Conservation (phyloP, 257 asterid genomes). For the Prunella vulgaris region DNA sequence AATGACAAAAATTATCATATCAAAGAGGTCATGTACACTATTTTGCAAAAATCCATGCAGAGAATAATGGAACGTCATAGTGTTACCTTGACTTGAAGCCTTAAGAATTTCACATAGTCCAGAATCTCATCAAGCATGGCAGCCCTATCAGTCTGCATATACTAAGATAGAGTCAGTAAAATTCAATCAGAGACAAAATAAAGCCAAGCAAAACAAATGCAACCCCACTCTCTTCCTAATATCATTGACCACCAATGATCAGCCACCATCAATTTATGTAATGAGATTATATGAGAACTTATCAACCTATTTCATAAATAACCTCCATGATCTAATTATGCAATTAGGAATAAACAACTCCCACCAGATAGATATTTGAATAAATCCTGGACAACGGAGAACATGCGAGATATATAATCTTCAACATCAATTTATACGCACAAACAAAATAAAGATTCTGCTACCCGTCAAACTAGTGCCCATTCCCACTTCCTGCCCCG, state of each 20-base stretch:
- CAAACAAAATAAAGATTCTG: background rate
- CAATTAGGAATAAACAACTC: background rate
- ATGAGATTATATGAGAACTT: background rate
- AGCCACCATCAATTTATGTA: background rate
- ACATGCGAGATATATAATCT: background rate
- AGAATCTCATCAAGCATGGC: slow-evolving; percentile 91
- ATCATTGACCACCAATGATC: background rate
- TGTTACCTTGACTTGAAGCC: slow-evolving; percentile 89
- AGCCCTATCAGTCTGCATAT: slow-evolving; percentile 76
- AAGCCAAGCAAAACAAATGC: background rate
- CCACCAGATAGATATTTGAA: background rate
- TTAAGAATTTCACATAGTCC: slow-evolving; percentile 81
- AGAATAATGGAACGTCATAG: background rate
- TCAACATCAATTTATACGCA: background rate
- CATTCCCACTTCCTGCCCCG: background rate
- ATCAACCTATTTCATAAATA: background rate
- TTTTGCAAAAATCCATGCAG: background rate
- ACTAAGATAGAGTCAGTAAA: slow-evolving; percentile 12
- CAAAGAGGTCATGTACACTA: background rate
- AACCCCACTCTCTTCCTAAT: background rate
- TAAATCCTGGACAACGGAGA: background rate
- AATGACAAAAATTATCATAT: background rate
- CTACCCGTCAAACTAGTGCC: background rate
- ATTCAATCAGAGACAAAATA: background rate
- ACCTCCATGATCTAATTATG: background rate